Evolutionary conservation across 2,329 filamentous ascomycete genomes (phyloP).

Genomic region (Nakataea oryzae): DNA sequence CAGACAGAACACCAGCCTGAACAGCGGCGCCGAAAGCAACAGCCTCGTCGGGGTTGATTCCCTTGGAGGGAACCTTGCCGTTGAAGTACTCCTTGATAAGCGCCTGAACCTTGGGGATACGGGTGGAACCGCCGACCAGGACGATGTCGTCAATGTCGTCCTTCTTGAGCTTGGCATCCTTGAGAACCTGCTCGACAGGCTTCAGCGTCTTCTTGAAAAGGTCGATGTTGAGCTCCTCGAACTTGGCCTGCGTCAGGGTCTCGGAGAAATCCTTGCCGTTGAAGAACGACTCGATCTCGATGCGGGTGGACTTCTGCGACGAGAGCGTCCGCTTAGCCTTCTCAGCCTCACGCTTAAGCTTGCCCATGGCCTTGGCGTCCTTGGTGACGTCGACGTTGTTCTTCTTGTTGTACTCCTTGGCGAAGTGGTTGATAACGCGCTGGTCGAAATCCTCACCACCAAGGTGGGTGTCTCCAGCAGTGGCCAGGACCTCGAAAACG

Average conservation of each 20-base stretch:
- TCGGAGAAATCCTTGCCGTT: slow-evolving; percentile 97
- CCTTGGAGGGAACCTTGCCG: slow-evolving; percentile 97
- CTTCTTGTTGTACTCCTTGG: slow-evolving; percentile 99
- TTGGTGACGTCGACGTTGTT: slow-evolving; percentile 84
- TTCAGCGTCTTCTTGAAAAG: slow-evolving; percentile 99
- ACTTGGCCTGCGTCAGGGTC: slow-evolving; percentile 96
- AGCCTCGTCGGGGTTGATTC: slow-evolving; percentile 98
- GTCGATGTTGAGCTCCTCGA: slow-evolving; percentile 97
- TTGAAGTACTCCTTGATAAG: slow-evolving; percentile 93
- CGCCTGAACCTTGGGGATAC: slow-evolving; percentile 94
- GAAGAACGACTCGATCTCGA: slow-evolving; percentile 96
- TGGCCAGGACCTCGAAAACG: slow-evolving; percentile 90
- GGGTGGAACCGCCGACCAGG: slow-evolving; percentile 94
- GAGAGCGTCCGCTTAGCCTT: slow-evolving; percentile 98
- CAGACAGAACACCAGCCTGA: slow-evolving; percentile 89
- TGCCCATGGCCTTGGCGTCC: slow-evolving; percentile 96
- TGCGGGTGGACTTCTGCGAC: slow-evolving; percentile 84
- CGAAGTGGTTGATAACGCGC: slow-evolving; percentile 90
- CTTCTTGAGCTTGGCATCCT: slow-evolving; percentile 98
- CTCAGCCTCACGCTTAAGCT: slow-evolving; percentile 98
- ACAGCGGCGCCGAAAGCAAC: slow-evolving; percentile 96
- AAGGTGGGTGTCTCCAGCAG: slow-evolving; percentile 92
- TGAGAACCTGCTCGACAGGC: slow-evolving; percentile 96
- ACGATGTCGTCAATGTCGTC: slow-evolving; percentile 91
- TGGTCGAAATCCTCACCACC: slow-evolving; percentile 99